phyloP scores from a whole-genome alignment of 305 asterid species.

The Rubia balearica region DNA sequence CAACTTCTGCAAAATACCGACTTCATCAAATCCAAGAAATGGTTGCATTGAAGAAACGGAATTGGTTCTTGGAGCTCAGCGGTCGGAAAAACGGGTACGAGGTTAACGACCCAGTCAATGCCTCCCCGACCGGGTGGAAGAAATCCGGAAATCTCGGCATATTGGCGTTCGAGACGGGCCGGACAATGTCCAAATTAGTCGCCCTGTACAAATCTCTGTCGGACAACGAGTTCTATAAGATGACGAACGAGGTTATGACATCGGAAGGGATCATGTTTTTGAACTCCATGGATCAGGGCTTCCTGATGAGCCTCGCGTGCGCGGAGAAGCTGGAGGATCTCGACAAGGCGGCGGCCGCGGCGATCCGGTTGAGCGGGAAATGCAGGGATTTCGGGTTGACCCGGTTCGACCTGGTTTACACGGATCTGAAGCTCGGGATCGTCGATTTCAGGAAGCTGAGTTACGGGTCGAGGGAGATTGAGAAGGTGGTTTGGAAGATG shows the following conservation, averaged over 20 bases:
- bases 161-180: slow-evolving; percentile 69
- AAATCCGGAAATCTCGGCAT: slow-evolving; percentile 38
- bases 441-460: slow-evolving; percentile 29
- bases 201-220: slow-evolving; percentile 42
- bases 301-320: slow-evolving; percentile 51
- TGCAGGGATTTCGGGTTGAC: slow-evolving; percentile 46
- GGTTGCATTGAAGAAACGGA: slow-evolving; percentile 32
- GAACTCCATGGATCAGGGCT: slow-evolving; percentile 50
- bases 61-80: slow-evolving; percentile 40
- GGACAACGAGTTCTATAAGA: slow-evolving; percentile 16
- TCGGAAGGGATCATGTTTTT: slow-evolving; percentile 39
- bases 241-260: slow-evolving; percentile 20
- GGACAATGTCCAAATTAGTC: slow-evolving; percentile 49
- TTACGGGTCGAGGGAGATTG: slow-evolving; percentile 45
- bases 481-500: slow-evolving; percentile 44
- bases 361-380: slow-evolving; percentile 52
- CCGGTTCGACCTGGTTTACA: slow-evolving; percentile 42
- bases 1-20: background rate
- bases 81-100: slow-evolving; percentile 13
- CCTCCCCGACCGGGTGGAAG: slow-evolving; percentile 10
- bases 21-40: slow-evolving; percentile 6
- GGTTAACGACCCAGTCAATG: background rate
- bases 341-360: slow-evolving; percentile 46
- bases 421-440: slow-evolving; percentile 48
- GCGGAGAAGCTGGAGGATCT: slow-evolving; percentile 74